phyloP scores from a whole-genome alignment of 2,329 filamentous ascomycete genomes.

The Mariannaea elegans region DNA sequence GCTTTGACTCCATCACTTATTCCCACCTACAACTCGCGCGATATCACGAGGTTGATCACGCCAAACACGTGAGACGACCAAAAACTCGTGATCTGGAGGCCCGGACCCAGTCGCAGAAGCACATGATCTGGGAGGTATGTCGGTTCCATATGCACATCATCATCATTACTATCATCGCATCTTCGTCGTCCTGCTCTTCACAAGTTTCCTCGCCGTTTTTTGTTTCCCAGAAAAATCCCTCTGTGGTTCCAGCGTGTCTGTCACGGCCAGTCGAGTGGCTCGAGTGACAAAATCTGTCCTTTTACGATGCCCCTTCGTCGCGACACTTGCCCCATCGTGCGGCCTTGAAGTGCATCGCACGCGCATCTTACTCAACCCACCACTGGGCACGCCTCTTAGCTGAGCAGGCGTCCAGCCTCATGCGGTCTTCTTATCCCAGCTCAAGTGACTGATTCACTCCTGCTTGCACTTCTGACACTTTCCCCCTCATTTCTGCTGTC shows the following conservation, averaged over 20 bases:
- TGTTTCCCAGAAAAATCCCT: not conserved
- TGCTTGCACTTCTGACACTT: slow-evolving; percentile 8
- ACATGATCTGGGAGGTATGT: slow-evolving; percentile 59
- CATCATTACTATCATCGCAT: slow-evolving; percentile 14
- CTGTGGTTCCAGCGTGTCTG: not conserved
- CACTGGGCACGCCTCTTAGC: not conserved
- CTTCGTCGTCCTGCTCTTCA: slow-evolving; percentile 11
- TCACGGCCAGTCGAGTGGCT: slow-evolving; percentile 13
- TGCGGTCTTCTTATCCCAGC: slow-evolving; percentile 16
- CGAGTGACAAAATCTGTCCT: not conserved
- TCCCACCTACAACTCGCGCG: slow-evolving; percentile 46
- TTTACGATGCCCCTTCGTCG: not conserved
- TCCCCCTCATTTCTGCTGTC: slow-evolving; percentile 7
- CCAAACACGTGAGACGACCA: slow-evolving; percentile 54
- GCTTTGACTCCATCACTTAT: slow-evolving; percentile 41
- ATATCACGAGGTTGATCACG: slow-evolving; percentile 60
- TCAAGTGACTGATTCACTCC: slow-evolving; percentile 38
- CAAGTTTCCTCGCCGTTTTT: slow-evolving; percentile 13
- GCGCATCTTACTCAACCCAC: slow-evolving; percentile 2
- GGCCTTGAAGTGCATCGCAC: not conserved
- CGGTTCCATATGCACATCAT: slow-evolving; percentile 36
- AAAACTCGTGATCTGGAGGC: slow-evolving; percentile 55
- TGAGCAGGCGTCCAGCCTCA: not conserved
- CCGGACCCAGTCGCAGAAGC: slow-evolving; percentile 43
- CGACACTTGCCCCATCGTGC: slow-evolving; percentile 7